Percentiles rank a stretch among this genome's conserved stretches.
phyloP scores from a whole-genome alignment of 305 asterid species.

The Petunia hybrid region DNA sequence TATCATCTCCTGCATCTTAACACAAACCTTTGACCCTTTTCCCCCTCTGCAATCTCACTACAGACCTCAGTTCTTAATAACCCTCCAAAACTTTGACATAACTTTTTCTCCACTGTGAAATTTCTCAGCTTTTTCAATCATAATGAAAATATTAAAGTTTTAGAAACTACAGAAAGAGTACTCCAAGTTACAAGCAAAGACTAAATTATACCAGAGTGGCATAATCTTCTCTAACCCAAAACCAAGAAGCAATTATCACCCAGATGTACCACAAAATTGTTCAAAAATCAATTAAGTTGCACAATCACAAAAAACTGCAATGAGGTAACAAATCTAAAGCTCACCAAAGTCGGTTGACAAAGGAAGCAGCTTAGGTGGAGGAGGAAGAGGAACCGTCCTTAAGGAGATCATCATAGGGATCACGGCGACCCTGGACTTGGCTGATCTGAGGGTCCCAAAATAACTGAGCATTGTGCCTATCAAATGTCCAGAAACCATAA shows the following conservation, averaged over 20 bases:
- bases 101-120: background rate
- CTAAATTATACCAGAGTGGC: background rate
- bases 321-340: background rate
- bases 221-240: no score
- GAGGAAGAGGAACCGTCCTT: conserved; percentile 51
- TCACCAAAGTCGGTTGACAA: conserved; percentile 34
- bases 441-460: conserved; percentile 71
- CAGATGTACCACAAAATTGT: background rate
- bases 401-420: conserved; percentile 84
- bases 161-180: no score
- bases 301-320: background rate
- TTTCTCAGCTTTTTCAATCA: background rate
- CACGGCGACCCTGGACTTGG: conserved; percentile 85
- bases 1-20: background rate
- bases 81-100: background rate
- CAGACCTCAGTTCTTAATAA: background rate
- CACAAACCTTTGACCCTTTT: background rate
- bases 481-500: conserved; percentile 88
- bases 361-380: conserved; percentile 37
- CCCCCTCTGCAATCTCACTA: background rate
- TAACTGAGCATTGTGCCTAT: conserved; percentile 83
- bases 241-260: background rate
- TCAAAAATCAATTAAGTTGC: no score
- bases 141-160: no score
- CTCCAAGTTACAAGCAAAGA: no score